Conservation (phyloP, 352 stramenopile species). For the Pythium pyrilobum region DNA sequence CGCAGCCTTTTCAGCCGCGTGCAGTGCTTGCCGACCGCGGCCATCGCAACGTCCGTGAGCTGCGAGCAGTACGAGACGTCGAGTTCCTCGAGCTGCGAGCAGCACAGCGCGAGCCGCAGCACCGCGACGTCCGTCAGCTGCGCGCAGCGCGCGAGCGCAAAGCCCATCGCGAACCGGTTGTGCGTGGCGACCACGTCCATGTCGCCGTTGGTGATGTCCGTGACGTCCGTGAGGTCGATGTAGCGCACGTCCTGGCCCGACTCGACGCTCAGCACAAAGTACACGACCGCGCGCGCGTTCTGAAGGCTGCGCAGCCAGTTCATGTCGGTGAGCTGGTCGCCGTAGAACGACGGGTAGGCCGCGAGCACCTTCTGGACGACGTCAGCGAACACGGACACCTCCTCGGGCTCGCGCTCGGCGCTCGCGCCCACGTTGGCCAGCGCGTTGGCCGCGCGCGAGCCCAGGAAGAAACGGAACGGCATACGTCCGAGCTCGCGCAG, state of each 20-base stretch:
- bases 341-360: slow-evolving; percentile 60
- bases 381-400: slow-evolving; percentile 48
- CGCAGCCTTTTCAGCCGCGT: slow-evolving; percentile 31
- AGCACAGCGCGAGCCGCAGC: slow-evolving; percentile 33
- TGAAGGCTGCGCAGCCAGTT: slow-evolving; percentile 45
- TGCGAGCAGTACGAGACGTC: slow-evolving; percentile 67
- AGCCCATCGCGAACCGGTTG: slow-evolving; percentile 42
- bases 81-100: slow-evolving; percentile 64
- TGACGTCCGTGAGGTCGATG: slow-evolving; percentile 51
- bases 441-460: slow-evolving; percentile 45
- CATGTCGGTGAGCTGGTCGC: slow-evolving; percentile 65
- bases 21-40: slow-evolving; percentile 45
- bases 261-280: slow-evolving; percentile 59
- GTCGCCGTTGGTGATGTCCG: slow-evolving; percentile 42
- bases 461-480: slow-evolving; percentile 72
- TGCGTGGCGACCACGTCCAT: slow-evolving; percentile 54
- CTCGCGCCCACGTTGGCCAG: slow-evolving; percentile 37
- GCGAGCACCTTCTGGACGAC: slow-evolving; percentile 58
- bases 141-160: slow-evolving; percentile 37
- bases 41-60: slow-evolving; percentile 54
- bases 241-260: slow-evolving; percentile 42
- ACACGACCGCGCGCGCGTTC: slow-evolving; percentile 47
- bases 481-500: slow-evolving; percentile 47
- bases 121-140: slow-evolving; percentile 38
- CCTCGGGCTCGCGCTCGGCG: slow-evolving; percentile 36